phyloP scores from a whole-genome alignment of 2,329 filamentous ascomycete species.

The Botrytis squamosa region DNA sequence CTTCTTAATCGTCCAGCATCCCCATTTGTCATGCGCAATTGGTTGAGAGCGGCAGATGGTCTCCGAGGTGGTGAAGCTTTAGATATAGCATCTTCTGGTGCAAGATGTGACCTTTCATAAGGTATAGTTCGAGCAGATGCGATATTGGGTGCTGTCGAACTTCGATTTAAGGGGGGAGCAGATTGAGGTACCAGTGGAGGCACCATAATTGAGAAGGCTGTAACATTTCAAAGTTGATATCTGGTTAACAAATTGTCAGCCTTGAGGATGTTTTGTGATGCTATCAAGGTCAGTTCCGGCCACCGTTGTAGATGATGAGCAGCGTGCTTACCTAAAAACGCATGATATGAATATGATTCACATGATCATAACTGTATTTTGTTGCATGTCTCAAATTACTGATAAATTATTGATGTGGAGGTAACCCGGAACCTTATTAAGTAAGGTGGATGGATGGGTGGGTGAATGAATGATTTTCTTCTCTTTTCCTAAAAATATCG shows the following conservation, averaged over 20 bases:
- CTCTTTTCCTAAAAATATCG: not conserved
- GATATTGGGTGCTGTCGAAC: constrained; percentile 30
- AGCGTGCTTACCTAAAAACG: not conserved
- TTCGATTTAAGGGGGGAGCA: constrained; percentile 33
- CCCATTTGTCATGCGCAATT: constrained; percentile 40
- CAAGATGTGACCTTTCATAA: constrained; percentile 64
- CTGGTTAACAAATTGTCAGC: constrained; percentile 16
- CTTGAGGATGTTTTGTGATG: constrained; percentile 9
- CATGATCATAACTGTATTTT: not conserved
- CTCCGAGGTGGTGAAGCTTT: constrained; percentile 58
- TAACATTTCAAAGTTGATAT: not conserved
- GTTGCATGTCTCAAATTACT: constrained; percentile 1
- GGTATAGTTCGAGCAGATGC: constrained; percentile 18
- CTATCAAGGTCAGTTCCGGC: not conserved
- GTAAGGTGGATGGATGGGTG: too few species aligned
- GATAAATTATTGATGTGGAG: not conserved
- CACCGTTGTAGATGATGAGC: constrained; percentile 1
- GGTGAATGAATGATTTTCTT: too few species aligned
- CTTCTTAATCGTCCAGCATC: constrained; percentile 26
- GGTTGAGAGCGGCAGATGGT: constrained; percentile 41
- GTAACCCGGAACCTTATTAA: too few species aligned
- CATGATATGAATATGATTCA: not conserved
- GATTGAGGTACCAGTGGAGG: constrained; percentile 28
- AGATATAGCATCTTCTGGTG: constrained; percentile 81
- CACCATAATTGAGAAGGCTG: constrained; percentile 33